These are phyloP conservation scores for Lachnellula subtilissima DNA, from an alignment of 2,329 filamentous ascomycete species.

Conservation along the genomic window DNA sequence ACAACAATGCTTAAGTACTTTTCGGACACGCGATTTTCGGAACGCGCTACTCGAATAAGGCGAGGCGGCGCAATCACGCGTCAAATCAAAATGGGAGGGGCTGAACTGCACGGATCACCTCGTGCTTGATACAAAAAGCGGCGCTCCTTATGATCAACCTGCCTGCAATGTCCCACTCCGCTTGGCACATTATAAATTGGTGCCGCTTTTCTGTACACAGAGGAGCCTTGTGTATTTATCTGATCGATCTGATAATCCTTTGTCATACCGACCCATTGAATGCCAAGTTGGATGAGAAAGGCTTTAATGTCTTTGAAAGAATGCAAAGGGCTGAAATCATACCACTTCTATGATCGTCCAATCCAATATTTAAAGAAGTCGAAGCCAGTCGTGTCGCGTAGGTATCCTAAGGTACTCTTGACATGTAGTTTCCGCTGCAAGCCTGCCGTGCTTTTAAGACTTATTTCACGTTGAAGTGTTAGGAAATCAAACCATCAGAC, in stretches of 20 bases:
- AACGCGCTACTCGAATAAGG: not conserved
- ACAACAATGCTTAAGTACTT: not conserved
- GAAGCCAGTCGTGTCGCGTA: too few relatives aligned
- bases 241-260: not conserved
- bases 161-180: too few relatives aligned
- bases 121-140: not conserved
- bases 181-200: not conserved
- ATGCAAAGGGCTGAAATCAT: too few relatives aligned
- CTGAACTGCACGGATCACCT: not conserved
- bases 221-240: not conserved
- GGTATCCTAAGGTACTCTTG: too few relatives aligned
- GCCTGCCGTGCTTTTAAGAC: too few relatives aligned
- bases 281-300: not conserved
- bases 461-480: not conserved
- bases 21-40: not conserved
- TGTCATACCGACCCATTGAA: not conserved
- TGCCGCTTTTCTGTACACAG: not conserved
- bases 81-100: not conserved
- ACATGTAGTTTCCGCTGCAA: too few relatives aligned
- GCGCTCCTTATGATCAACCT: too few relatives aligned
- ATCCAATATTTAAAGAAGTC: too few relatives aligned
- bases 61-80: not conserved
- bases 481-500: not conserved
- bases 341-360: too few relatives aligned
- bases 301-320: too few relatives aligned